Evolutionary conservation across 805 yeast genomes (phyloP).

Genomic region (Barnettozyma populi): DNA sequence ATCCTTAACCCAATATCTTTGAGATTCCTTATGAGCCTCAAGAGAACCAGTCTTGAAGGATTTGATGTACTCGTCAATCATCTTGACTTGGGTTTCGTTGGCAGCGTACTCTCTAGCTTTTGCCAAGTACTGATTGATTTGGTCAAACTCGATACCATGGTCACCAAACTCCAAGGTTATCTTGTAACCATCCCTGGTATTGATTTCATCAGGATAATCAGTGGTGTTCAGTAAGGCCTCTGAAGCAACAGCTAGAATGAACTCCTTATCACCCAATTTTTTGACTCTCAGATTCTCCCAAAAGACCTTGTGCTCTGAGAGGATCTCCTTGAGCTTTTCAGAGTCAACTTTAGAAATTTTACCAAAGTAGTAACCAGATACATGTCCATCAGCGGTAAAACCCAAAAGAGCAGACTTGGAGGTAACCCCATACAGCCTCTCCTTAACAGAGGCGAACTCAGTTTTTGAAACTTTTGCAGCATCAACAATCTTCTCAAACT

Average conservation of each 20-base stretch:
- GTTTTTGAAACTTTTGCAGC: slow-evolving; percentile 31
- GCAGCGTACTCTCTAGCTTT: slow-evolving; percentile 61
- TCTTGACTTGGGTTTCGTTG: slow-evolving; percentile 61
- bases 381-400: slow-evolving; percentile 71
- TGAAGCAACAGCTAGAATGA: slow-evolving; percentile 65
- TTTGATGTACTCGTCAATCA: slow-evolving; percentile 61
- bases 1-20: slow-evolving; percentile 84
- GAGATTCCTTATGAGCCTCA: slow-evolving; percentile 80
- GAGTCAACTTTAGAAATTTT: slow-evolving; percentile 54
- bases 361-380: slow-evolving; percentile 65
- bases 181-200: slow-evolving; percentile 33
- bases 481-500: slow-evolving; percentile 45
- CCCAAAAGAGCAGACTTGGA: slow-evolving; percentile 57
- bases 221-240: slow-evolving; percentile 45
- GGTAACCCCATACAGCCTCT: slow-evolving; percentile 44
- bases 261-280: slow-evolving; percentile 44
- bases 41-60: slow-evolving; percentile 79
- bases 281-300: slow-evolving; percentile 78
- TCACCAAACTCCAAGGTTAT: slow-evolving; percentile 70
- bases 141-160: slow-evolving; percentile 57
- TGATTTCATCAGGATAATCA: slow-evolving; percentile 45
- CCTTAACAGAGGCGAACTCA: slow-evolving; percentile 34
- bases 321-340: slow-evolving; percentile 58
- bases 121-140: slow-evolving; percentile 50
- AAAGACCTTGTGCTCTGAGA: slow-evolving; percentile 58